Evolutionary conservation across 768 basidiomycete species (phyloP).

Genomic region (Xanthoconium purpureum): DNA sequence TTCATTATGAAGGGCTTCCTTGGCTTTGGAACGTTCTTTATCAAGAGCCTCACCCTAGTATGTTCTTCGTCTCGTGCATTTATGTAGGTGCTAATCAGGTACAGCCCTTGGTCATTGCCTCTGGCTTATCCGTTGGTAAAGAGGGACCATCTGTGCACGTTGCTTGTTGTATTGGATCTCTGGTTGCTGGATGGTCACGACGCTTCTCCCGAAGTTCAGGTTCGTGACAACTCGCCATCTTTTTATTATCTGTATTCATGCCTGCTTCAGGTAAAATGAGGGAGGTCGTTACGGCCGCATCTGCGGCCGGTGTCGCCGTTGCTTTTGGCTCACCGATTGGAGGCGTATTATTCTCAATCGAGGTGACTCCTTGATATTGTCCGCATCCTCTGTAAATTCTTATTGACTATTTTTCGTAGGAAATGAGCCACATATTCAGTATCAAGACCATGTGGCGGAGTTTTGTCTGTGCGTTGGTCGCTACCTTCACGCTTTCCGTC

Average conservation of each 20-base stretch:
- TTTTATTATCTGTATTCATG: slow-evolving; percentile 15
- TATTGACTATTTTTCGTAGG: slow-evolving; percentile 44
- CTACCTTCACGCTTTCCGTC: slow-evolving; percentile 93
- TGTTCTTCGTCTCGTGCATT: slow-evolving; percentile 27
- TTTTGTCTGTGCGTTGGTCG: slow-evolving; percentile 95
- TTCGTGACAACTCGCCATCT: slow-evolving; percentile 34
- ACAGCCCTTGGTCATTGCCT: slow-evolving; percentile 95
- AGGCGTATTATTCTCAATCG: slow-evolving; percentile 95
- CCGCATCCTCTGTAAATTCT: not conserved
- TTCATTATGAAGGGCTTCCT: slow-evolving; percentile 97
- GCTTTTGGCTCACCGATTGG: slow-evolving; percentile 98
- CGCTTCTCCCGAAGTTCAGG: slow-evolving; percentile 87
- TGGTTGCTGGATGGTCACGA: slow-evolving; percentile 82
- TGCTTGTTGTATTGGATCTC: slow-evolving; percentile 88
- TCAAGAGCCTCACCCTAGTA: slow-evolving; percentile 93
- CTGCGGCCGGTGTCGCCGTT: slow-evolving; percentile 96
- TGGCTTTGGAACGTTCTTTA: slow-evolving; percentile 82
- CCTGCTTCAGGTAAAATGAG: slow-evolving; percentile 63
- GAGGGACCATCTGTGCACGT: slow-evolving; percentile 98
- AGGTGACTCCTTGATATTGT: slow-evolving; percentile 47
- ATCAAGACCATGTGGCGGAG: slow-evolving; percentile 99
- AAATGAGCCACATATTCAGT: slow-evolving; percentile 98
- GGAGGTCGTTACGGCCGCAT: slow-evolving; percentile 91
- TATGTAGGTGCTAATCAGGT: slow-evolving; percentile 14
- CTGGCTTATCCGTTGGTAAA: slow-evolving; percentile 95